Base-by-base conservation (phyloP, 1,139 yeast species). In the Yamadazyma oceani region DNA sequence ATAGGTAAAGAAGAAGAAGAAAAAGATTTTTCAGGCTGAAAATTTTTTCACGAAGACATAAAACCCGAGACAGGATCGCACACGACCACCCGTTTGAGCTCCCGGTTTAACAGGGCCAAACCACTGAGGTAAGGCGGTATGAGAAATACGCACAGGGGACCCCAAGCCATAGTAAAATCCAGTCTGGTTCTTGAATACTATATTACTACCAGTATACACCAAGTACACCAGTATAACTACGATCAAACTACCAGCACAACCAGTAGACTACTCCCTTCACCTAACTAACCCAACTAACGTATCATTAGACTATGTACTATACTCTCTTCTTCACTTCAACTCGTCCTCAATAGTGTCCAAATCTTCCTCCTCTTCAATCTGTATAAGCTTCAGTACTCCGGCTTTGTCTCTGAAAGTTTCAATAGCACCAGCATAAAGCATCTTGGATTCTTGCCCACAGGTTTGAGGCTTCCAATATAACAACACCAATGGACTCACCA, bases 361-460 rank as follows among this genome's bases (percentile, higher is more conserved):
- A 34, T 80, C 86, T 31, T 81, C 86, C 43, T 78, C 84, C 36
- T 80, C 85, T 24, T 68, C 73, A 13, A 78, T 50, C 49, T 79
- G 80, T 36, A 80, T 62, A 34, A 80, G 74, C 80, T 75, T 78
- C 28, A 80, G 67, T 11, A 85, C 90, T 11, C 92, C 90, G 13
- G 95, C 86, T 52, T 82, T 82, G 38, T 77, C 82, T 56, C 92
- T 73, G 44, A 89, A 75, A 49, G 82, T 64, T 54, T 89, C 96
- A 19, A 86, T 77, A 1, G 95, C 95, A 2, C 94, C 95, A 1
- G 96, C 97, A 53, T 86, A 89, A 35, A 86, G 64, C 96, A 89
- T 89, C 56, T 84, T 78, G 55, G 76, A 69, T 39, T 82, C 86
- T 55, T 82, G 92, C 13, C 85, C 83, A 14, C 89, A 74, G 0